A percentile compares a stretch with the other conserved stretches of the same genome.
These are phyloP conservation scores for Hyaloscypha variabilis DNA, from an alignment of 495 filamentous ascomycete genomes.

Conservation along the genomic window DNA sequence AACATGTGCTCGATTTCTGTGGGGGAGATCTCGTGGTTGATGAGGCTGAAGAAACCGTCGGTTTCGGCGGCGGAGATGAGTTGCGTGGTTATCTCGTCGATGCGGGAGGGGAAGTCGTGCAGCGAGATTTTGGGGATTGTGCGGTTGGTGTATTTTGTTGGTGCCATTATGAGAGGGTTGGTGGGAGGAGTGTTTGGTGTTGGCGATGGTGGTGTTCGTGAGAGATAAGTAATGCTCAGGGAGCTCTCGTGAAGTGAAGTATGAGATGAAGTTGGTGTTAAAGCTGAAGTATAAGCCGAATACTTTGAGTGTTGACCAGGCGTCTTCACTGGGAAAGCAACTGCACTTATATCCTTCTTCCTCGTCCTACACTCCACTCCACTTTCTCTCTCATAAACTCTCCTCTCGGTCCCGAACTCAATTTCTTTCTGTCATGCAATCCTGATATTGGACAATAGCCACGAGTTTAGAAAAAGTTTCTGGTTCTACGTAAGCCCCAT, in stretches of 20 bases:
- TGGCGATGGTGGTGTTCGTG: not conserved
- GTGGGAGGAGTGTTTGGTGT: not conserved
- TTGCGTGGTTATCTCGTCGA: conserved; percentile 54
- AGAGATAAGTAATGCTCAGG: not conserved
- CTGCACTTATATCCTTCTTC: not conserved
- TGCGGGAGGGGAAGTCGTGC: conserved; percentile 52
- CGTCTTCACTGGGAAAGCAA: not conserved
- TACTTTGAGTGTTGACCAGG: not conserved
- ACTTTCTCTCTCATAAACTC: not conserved
- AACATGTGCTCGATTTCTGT: conserved; percentile 58
- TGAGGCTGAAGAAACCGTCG: conserved; percentile 63
- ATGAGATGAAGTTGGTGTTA: not conserved
- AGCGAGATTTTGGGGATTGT: conserved; percentile 62
- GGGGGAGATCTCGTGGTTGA: conserved; percentile 55
- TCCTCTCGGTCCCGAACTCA: not conserved
- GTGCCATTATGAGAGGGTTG: conserved; percentile 29
- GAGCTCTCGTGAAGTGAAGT: conserved; percentile 2
- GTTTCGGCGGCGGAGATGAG: conserved; percentile 61
- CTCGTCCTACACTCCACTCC: not conserved
- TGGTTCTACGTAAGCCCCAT: not conserved
- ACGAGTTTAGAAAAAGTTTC: not conserved
- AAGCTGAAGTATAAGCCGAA: not conserved
- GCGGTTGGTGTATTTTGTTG: conserved; percentile 49
- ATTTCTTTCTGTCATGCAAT: not conserved
- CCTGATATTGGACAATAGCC: too few species aligned